phyloP scores from a whole-genome alignment of 805 yeast species.

The Saccharomycopsis sp. region DNA sequence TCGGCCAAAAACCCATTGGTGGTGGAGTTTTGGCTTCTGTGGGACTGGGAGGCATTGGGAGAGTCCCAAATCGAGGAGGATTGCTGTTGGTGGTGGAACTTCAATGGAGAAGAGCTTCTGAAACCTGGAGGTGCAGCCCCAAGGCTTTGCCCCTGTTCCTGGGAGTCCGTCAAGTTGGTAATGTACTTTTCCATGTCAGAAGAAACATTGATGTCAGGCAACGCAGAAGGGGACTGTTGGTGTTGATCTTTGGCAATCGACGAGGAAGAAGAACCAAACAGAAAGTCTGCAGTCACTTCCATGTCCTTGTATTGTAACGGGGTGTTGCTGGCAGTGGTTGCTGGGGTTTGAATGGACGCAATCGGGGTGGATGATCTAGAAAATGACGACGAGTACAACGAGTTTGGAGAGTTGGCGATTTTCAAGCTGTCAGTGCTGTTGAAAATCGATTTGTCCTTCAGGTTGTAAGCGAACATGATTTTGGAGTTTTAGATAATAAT shows the following conservation, averaged over 20 bases:
- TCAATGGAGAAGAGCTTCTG: constrained; percentile 9
- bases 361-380: constrained; percentile 17
- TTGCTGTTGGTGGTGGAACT: constrained; percentile 5
- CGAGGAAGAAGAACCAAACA: constrained; percentile 1
- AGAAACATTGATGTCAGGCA: constrained; percentile 8
- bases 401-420: constrained; percentile 8
- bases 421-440: constrained; percentile 12
- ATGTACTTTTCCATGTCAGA: constrained; percentile 17
- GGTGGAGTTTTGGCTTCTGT: neutral
- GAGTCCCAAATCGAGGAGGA: constrained; percentile 11
- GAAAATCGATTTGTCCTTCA: constrained; percentile 6
- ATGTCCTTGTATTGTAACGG: constrained; percentile 14
- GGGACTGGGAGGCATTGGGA: neutral
- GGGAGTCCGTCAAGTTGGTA: constrained; percentile 5
- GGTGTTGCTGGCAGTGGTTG: constrained; percentile 18
- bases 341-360: constrained; percentile 6
- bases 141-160: constrained; percentile 4
- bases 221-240: constrained; percentile 1
- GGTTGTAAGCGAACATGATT: constrained; percentile 13
- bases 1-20: neutral
- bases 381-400: constrained; percentile 15
- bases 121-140: neutral
- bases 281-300: constrained; percentile 6
- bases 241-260: too few species aligned
- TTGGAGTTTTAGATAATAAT: too few species aligned